phyloP scores from a whole-genome alignment of 1,139 yeast species.

The Yamadazyma blattariae region DNA sequence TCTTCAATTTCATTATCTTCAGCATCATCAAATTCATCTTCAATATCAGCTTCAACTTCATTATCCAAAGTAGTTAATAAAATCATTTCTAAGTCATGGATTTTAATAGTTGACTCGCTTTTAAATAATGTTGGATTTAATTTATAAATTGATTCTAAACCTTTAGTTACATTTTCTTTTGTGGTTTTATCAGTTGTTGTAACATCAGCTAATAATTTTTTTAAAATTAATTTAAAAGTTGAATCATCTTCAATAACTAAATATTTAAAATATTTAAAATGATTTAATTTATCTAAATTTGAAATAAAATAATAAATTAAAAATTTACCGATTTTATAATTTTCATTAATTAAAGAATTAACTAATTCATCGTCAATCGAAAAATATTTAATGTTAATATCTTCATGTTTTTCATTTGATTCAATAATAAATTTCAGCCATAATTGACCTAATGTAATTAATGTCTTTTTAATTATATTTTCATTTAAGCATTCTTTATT shows the following conservation, averaged over 20 bases:
- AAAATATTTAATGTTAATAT: conserved; percentile 3
- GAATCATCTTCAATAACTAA: conserved; percentile 19
- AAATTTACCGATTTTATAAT: conserved; percentile 31
- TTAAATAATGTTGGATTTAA: conserved; percentile 39
- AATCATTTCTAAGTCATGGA: conserved; percentile 64
- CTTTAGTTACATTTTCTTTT: conserved; percentile 32
- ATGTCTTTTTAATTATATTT: conserved; percentile 26
- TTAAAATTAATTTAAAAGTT: conserved; percentile 21
- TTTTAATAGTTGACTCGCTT: conserved; percentile 26
- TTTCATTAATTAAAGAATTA: conserved; percentile 15
- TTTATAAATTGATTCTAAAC: conserved; percentile 45
- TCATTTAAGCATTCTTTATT: conserved; percentile 21
- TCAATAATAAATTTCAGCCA: conserved; percentile 27
- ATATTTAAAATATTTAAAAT: conserved; percentile 21
- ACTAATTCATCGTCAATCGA: conserved; percentile 7
- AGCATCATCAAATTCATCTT: conserved; percentile 8
- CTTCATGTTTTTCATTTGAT: not conserved
- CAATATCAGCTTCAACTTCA: conserved; percentile 18
- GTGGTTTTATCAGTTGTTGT: conserved; percentile 17
- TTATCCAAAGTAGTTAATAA: conserved; percentile 58
- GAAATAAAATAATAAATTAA: conserved; percentile 27
- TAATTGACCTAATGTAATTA: conserved; percentile 41
- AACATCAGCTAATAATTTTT: conserved; percentile 21
- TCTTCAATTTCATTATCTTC: conserved; percentile 7
- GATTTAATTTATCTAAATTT: conserved; percentile 15